A percentile compares a stretch with the other conserved stretches of the same genome.
Evolutionary conservation across 2,329 filamentous ascomycete species (phyloP).

Genomic region (Fusarium acutatum): DNA sequence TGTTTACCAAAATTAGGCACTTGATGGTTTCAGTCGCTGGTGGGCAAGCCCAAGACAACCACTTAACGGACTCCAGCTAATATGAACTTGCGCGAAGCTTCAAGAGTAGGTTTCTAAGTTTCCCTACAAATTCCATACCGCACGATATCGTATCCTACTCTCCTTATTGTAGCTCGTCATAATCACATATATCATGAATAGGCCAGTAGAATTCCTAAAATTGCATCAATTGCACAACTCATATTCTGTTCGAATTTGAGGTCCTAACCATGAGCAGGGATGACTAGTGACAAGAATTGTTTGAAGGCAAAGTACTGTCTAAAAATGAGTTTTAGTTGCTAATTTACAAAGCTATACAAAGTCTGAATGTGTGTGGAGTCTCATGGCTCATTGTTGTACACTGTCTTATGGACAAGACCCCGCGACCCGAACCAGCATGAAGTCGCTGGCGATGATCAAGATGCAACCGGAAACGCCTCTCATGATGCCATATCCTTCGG

Average conservation of each 20-base stretch:
- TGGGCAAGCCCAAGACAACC: not conserved
- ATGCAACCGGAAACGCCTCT: constrained; percentile 30
- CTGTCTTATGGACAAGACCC: constrained; percentile 7
- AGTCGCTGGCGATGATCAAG: constrained; percentile 12
- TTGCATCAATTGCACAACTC: too few relatives aligned
- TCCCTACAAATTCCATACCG: too few relatives aligned
- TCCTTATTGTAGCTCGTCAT: not conserved
- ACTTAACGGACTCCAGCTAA: not conserved
- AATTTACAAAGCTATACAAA: constrained; percentile 32
- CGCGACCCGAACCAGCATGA: constrained; percentile 9
- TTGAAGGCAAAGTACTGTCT: not conserved
- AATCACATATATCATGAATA: not conserved
- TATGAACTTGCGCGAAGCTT: not conserved
- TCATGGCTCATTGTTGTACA: constrained; percentile 39
- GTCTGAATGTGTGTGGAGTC: constrained; percentile 37
- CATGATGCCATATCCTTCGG: constrained; percentile 3
- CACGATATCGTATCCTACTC: too few relatives aligned
- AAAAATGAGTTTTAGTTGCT: constrained; percentile 8
- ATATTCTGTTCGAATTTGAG: not conserved
- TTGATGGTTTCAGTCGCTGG: not conserved
- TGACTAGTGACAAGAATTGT: not conserved
- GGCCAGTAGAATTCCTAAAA: rapidly evolving
- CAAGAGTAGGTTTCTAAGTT: not conserved
- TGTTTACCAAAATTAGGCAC: too few relatives aligned
- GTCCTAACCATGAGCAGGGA: not conserved